Conservation (phyloP, 768 basidiomycete genomes). For the Heimioporus sp. region DNA sequence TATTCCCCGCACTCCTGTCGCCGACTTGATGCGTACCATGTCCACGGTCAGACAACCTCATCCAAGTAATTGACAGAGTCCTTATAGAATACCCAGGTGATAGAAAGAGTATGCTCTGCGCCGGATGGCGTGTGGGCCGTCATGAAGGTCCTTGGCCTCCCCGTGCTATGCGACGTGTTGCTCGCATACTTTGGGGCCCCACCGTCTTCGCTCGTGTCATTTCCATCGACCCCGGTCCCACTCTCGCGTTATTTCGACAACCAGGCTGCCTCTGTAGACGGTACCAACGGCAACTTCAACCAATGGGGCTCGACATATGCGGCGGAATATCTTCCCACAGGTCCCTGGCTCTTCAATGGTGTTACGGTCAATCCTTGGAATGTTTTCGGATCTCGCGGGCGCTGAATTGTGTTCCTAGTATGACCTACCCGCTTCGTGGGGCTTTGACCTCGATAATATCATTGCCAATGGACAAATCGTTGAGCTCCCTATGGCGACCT, state of each 20-base stretch:
- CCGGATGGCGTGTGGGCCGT: slow-evolving; percentile 10
- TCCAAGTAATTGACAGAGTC: background rate
- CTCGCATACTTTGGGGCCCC: slow-evolving; percentile 17
- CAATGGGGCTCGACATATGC: slow-evolving; percentile 38
- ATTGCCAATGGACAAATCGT: slow-evolving; percentile 43
- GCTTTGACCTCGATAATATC: slow-evolving; percentile 42
- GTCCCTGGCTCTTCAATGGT: slow-evolving; percentile 38
- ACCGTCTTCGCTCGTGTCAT: slow-evolving; percentile 18
- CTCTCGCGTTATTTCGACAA: slow-evolving; percentile 37
- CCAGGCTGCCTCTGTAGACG: slow-evolving; percentile 41
- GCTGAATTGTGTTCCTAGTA: slow-evolving; percentile 32
- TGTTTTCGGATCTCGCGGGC: background rate
- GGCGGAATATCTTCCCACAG: slow-evolving; percentile 39
- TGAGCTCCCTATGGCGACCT: slow-evolving; percentile 29
- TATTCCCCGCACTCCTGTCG: background rate
- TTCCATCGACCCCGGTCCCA: slow-evolving; percentile 33
- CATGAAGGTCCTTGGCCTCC: slow-evolving; percentile 20
- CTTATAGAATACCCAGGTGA: slow-evolving; percentile 4
- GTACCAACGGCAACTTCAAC: slow-evolving; percentile 40
- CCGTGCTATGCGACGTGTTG: slow-evolving; percentile 19
- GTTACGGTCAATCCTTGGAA: slow-evolving; percentile 31
- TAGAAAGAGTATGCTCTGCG: slow-evolving; percentile 12
- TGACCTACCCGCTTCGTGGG: slow-evolving; percentile 42
- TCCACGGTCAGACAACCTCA: slow-evolving; percentile 14
- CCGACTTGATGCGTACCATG: background rate